Evolutionary conservation across 1,284 basidiomycete genomes (phyloP), one percentile per base, ranked within the genome.

Genomic region (Melampsora larici-populina): DNA sequence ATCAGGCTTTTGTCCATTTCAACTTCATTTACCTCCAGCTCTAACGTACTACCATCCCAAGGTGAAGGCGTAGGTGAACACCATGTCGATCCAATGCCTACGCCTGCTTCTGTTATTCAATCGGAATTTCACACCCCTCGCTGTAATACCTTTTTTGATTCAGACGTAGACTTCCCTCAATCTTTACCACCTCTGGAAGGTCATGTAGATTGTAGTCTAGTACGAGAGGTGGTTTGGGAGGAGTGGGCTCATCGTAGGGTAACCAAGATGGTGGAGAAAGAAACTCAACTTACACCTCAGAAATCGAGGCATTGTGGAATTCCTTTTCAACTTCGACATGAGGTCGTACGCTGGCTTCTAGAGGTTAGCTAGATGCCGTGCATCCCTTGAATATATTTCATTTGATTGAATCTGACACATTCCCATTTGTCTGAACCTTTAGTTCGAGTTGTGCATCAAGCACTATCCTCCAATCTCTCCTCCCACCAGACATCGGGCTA

Each of bases 401-500:
- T 58, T 13, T 58, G 5, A 29, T 58, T 2, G 26, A 58, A 6
- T 1, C 55, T 58, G 13, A 58, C 21, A 58, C 6, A 58, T 58
- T 24, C 13, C n/a, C 26, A 8, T 13, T 18, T 64, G 6, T 31
- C 29, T 64, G 55, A 29, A 1, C 15, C 1, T 31, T 36, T 64
- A 64, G 62, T 64, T 64, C 29, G 62, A 64, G 24, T 21, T 29
- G 8, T 24, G 18, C 7, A 29, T 64, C 29, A 21, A 29, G 33
- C 18, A 29, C 18, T 64, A 64, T 36, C 62, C 62, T 31, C n/a
- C 62, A 6, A 36, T 64, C 18, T 29, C 26, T 6, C 33, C 33
- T 7, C 62, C 24, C 62, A 64, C 62, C 33, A 21, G 62, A 29
- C 33, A 64, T 64, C 62, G 62, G 29, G 62, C 62, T 13, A 64